Base-by-base conservation (phyloP, 129 eudicot genomes). In the Tanacetum coccineum region DNA sequence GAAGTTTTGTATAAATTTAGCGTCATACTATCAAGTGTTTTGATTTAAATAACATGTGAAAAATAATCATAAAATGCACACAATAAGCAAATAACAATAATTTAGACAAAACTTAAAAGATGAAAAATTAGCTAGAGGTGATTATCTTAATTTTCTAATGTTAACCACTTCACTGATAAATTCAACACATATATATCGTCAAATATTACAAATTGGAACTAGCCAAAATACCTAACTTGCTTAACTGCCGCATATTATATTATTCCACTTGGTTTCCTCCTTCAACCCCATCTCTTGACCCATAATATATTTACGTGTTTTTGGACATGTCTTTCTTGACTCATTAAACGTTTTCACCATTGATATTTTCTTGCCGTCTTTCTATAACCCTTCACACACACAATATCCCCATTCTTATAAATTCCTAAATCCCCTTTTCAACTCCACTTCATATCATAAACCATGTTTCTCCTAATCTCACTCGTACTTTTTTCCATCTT, bases 391-490 rank as follows among this genome's bases (percentile, higher is more conserved):
- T 15, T 52, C 62, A 66, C 25, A 59, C 64, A 50, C 36, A 36
- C 71, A 67, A 13, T 39, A 3, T 22, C 71, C 28, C 53, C 42
- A 13, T 55, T 55, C 51, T 19, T 54, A 54, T 39, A 67, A 66
- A 62, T 40, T 40, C 8, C 9, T 20, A 62, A 62, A 62, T 3
- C 51, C 21, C 5, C 39, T 52, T 52, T 18, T 52, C 22, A 70
- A 42, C 54, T 1, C 21, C 32, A 19, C 73, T 40, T 19, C 25
- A 21, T 44, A 67, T 36, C 42, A 6, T 7, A 9, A 7, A 76
- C 39, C 78, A 81, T 82, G 88, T 32, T 85, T 49, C 57, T 74
- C 8, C 6, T 78, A 8, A 70, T 79, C 64, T 66, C 70, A 2
- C 51, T 81, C 30, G 11, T 72, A 10, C 20, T 74, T 19, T 52